Percentiles rank a stretch among this genome's conserved stretches.
Conservation (phyloP, 2,329 filamentous ascomycete genomes). For the Pseudogymnoascus sp. region DNA sequence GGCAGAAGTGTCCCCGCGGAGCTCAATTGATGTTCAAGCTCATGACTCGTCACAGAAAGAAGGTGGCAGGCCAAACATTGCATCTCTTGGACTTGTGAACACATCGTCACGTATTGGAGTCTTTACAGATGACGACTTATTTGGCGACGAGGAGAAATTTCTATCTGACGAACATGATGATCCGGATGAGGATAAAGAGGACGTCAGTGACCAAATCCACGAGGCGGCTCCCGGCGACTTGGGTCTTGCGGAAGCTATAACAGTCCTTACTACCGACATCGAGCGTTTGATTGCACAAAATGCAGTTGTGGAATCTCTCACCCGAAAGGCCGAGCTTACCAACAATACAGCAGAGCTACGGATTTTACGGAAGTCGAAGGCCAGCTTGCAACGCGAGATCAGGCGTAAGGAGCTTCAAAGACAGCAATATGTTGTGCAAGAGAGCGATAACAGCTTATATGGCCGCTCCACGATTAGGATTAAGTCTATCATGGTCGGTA, state of each 20-base stretch:
- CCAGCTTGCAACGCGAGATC: constrained; percentile 87
- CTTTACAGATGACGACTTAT: constrained; percentile 88
- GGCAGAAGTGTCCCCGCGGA: constrained; percentile 56
- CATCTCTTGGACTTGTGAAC: constrained; percentile 85
- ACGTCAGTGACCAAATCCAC: constrained; percentile 76
- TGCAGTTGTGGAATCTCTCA: constrained; percentile 83
- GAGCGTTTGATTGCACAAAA: constrained; percentile 84
- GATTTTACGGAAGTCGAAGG: constrained; percentile 88
- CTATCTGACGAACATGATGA: constrained; percentile 82
- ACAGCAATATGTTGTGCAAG: constrained; percentile 94
- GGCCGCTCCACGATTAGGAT: constrained; percentile 85
- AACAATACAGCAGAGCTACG: constrained; percentile 93
- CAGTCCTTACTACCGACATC: constrained; percentile 80
- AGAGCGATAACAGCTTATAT: constrained; percentile 95
- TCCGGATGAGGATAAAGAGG: constrained; percentile 47
- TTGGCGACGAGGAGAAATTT: constrained; percentile 80
- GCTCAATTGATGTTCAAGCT: constrained; percentile 53
- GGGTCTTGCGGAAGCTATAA: constrained; percentile 87
- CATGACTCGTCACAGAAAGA: constrained; percentile 40
- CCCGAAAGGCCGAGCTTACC: constrained; percentile 89
- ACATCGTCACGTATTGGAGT: constrained; percentile 83
- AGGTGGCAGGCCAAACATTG: constrained; percentile 72
- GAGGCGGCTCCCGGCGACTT: constrained; percentile 93
- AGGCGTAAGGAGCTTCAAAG: constrained; percentile 90
- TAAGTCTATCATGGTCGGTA: constrained; percentile 85